Conservation (phyloP, 345 rosid species). For the Lumnitzera racemosa region DNA sequence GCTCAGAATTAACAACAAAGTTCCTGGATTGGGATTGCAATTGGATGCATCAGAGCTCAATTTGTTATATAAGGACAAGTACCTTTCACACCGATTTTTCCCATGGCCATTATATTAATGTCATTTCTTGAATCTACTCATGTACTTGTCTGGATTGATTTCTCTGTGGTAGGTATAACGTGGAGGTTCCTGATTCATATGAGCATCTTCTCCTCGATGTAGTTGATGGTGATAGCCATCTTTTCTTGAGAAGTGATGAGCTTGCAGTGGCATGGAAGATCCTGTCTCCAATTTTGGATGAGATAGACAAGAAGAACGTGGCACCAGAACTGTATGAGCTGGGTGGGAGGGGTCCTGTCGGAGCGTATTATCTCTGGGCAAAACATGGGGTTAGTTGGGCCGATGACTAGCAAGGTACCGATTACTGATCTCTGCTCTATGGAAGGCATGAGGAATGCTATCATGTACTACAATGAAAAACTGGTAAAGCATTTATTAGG, state of each 20-base stretch:
- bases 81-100: slow-evolving; percentile 1
- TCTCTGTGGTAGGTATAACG: slow-evolving; percentile 34
- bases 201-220: slow-evolving; percentile 80
- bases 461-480: too few species aligned
- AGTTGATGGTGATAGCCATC: slow-evolving; percentile 76
- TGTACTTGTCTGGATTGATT: neutral
- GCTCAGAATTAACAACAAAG: slow-evolving; percentile 90
- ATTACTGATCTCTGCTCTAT: too few species aligned
- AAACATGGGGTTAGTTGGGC: slow-evolving; percentile 61
- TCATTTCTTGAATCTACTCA: too few species aligned
- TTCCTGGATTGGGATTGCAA: slow-evolving; percentile 96
- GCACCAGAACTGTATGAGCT: slow-evolving; percentile 57
- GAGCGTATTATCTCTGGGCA: slow-evolving; percentile 72
- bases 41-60: slow-evolving; percentile 78
- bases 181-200: slow-evolving; percentile 67
- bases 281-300: slow-evolving; percentile 40
- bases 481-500: too few species aligned
- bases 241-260: slow-evolving; percentile 79
- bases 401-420: slow-evolving; percentile 21
- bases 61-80: slow-evolving; percentile 68
- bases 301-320: slow-evolving; percentile 44
- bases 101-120: neutral
- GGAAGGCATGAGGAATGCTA: too few species aligned
- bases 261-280: slow-evolving; percentile 69
- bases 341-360: slow-evolving; percentile 74